These are phyloP conservation scores for Coffea humblotiana DNA, from an alignment of 305 asterid species.

Conservation along the genomic window DNA sequence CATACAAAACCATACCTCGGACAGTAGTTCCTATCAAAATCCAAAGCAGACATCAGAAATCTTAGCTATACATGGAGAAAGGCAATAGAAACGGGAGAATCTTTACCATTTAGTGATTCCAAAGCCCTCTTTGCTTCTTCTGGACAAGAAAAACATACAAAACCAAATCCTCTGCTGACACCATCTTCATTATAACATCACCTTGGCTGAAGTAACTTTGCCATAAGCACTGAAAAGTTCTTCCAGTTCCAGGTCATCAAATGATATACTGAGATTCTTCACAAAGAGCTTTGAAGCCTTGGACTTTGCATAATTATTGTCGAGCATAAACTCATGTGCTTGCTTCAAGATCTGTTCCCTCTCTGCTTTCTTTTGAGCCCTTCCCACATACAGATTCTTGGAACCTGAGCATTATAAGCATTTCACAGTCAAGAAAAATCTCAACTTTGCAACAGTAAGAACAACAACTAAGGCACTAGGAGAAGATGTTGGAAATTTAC, in stretches of 20 bases:
- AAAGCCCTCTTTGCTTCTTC: conserved; percentile 38
- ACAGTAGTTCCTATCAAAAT: conserved; percentile 27
- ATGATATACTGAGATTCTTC: conserved; percentile 31
- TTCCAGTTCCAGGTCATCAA: conserved; percentile 29
- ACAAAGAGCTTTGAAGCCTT: conserved; percentile 27
- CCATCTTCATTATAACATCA: conserved; percentile 29
- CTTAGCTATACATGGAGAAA: conserved; percentile 1
- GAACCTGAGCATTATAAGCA: conserved; percentile 32
- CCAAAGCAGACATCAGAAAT: conserved; percentile 4
- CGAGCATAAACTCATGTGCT: conserved; percentile 5
- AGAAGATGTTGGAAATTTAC: conserved; percentile 18
- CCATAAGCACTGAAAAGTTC: conserved; percentile 36
- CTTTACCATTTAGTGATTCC: conserved; percentile 33
- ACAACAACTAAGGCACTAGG: neutral
- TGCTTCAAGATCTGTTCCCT: conserved; percentile 18
- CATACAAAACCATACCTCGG: conserved; percentile 29
- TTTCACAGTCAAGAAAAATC: neutral
- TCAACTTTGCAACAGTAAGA: neutral
- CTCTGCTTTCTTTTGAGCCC: conserved; percentile 37
- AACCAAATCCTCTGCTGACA: conserved; percentile 35
- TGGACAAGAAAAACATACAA: conserved; percentile 29
- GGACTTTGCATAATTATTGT: neutral
- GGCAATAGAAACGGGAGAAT: neutral
- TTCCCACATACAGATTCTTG: conserved; percentile 34
- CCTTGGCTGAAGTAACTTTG: conserved; percentile 34